Evolutionary conservation across 306 rosid genomes (phyloP), one percentile per base, ranked within the genome.

Genomic region (Ormosia emarginata): DNA sequence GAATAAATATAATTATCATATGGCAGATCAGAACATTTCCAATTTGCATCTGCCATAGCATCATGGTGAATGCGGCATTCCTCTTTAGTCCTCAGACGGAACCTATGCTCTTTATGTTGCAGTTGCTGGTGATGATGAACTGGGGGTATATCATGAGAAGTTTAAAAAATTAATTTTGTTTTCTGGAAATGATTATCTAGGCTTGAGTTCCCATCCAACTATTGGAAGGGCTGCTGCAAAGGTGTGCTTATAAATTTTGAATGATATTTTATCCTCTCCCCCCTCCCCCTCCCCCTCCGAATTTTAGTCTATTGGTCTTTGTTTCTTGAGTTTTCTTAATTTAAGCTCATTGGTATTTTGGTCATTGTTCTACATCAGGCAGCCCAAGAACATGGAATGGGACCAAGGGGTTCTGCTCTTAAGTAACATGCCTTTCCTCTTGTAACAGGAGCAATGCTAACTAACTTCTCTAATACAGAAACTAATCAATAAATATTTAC

Each of bases 361-460:
- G 11, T 68, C 49, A 67, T 81, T 47, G 39, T 86, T 85, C 67
- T 59, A 70, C 78, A 75, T 64, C 81, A 95, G 98, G 97, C 98
- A 15, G 98, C 98, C 41, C 82, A 55, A 67, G 90, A 93, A 82
- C 91, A 89, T 82, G 93, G 98, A 83, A 95, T 95, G 99, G 98
- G 99, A 59, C 99, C 99, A 30, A 89, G 98, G 84, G 99, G 99
- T 37, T 95, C 98, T 56, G 98, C 98, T 78, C 92, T 93, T 61
- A 90, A n/a, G n/a, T n/a, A n/a, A n/a, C n/a, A n/a, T n/a, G n/a
- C n/a, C n/a, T n/a, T n/a, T n/a, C n/a, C n/a, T n/a, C n/a, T n/a
- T n/a, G n/a, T n/a, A n/a, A n/a, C n/a, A n/a, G n/a, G n/a, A n/a
- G n/a, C n/a, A n/a, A n/a, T n/a, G n/a, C n/a, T n/a, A n/a, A n/a